A percentile compares a stretch with the other conserved stretches of the same genome.
These are phyloP conservation scores for Alternaria atra DNA, from an alignment of 2,329 filamentous ascomycete species.

Conservation along the genomic window DNA sequence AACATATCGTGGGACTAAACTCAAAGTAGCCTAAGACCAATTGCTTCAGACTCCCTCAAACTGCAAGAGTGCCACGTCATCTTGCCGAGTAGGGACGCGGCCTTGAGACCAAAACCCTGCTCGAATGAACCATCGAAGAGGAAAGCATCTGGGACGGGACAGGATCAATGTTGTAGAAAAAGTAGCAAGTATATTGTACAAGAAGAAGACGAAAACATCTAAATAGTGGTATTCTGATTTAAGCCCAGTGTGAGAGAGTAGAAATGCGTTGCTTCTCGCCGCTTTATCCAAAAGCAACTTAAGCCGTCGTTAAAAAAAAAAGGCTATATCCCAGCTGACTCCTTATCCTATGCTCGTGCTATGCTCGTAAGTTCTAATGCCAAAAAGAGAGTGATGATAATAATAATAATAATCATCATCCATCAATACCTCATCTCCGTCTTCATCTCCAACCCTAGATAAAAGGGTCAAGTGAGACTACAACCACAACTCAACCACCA, in stretches of 20 bases:
- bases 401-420: background rate
- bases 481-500: slow-evolving; percentile 35
- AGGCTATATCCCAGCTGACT: background rate
- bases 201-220: background rate
- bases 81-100: background rate
- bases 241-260: background rate
- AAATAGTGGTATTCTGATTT: background rate
- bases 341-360: background rate
- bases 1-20: background rate
- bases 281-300: background rate
- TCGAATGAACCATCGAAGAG: background rate
- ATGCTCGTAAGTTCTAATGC: slow-evolving; percentile 4
- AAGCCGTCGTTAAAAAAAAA: background rate
- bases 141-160: background rate
- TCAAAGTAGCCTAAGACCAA: background rate
- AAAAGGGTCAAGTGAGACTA: no score
- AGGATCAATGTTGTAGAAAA: background rate
- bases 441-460: background rate
- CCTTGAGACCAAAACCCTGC: background rate
- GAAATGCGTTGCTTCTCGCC: background rate
- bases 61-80: background rate
- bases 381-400: background rate
- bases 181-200: background rate
- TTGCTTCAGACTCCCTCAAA: background rate
- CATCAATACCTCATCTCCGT: background rate